Evolutionary conservation across 768 basidiomycete species (phyloP).

Genomic region (Leccinum subgranulosum): DNA sequence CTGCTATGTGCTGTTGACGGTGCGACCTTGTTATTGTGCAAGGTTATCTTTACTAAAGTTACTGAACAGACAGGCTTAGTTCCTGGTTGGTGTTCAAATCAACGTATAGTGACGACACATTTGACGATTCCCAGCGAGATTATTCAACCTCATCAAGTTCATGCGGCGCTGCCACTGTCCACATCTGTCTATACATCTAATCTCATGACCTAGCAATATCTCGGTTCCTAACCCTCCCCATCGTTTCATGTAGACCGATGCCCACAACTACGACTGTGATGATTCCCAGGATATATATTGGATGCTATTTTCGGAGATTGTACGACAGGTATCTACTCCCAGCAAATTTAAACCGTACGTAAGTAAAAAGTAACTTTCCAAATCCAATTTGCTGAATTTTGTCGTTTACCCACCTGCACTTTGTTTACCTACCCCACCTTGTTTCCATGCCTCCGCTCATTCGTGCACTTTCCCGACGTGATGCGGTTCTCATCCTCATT

Average conservation of each 20-base stretch:
- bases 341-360: background rate
- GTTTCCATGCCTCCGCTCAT: conserved; percentile 35
- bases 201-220: background rate
- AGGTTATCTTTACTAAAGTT: background rate
- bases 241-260: background rate
- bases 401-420: background rate
- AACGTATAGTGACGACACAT: background rate
- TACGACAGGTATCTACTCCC: background rate
- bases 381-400: background rate
- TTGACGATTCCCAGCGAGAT: background rate
- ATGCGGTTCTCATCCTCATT: conserved; percentile 56
- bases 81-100: background rate
- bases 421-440: background rate
- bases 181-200: no score
- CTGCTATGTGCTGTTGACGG: background rate
- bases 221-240: background rate
- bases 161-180: background rate
- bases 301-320: conserved; percentile 2
- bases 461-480: conserved; percentile 48
- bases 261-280: background rate
- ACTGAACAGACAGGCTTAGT: background rate
- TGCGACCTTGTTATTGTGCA: background rate
- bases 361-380: background rate
- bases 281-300: background rate
- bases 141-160: background rate